Evolutionary conservation across 192 early-diverging fungal species (phyloP).

Genomic region (Coemansia sp.): DNA sequence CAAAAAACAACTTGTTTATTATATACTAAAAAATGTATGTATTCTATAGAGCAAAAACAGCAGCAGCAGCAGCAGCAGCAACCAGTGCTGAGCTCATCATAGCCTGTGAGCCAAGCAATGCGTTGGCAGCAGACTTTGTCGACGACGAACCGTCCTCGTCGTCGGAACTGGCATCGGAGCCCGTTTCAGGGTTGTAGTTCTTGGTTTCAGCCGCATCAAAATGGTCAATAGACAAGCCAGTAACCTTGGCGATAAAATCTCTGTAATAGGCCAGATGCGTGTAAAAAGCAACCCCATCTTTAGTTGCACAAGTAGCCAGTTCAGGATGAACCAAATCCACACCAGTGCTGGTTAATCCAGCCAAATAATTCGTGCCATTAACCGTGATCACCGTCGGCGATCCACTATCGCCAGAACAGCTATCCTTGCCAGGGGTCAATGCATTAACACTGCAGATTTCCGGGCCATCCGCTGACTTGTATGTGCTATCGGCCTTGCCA

Average conservation of each 20-base stretch:
- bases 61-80: too few relatives aligned
- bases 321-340: conserved; percentile 29
- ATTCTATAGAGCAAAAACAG: too few relatives aligned
- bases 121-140: too few relatives aligned
- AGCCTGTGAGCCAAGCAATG: too few relatives aligned
- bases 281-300: conserved; percentile 45
- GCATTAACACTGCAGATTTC: conserved; percentile 46
- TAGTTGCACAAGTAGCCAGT: conserved; percentile 28
- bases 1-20: too few relatives aligned
- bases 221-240: background rate
- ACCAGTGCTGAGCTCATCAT: too few relatives aligned
- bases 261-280: conserved; percentile 45
- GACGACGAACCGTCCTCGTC: too few relatives aligned
- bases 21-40: too few relatives aligned
- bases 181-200: background rate
- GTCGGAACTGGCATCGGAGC: background rate
- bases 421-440: conserved; percentile 49
- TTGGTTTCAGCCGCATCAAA: conserved; percentile 6
- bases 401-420: conserved; percentile 54
- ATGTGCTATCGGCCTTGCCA: conserved; percentile 16
- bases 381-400: conserved; percentile 31
- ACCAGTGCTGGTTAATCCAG: conserved; percentile 40
- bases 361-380: conserved; percentile 20
- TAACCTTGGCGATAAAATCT: conserved; percentile 28
- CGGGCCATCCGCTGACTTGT: conserved; percentile 28